Evolutionary conservation across 176 grass and related monocot genomes (phyloP).

Genomic region (Coix lacrymajobi): DNA sequence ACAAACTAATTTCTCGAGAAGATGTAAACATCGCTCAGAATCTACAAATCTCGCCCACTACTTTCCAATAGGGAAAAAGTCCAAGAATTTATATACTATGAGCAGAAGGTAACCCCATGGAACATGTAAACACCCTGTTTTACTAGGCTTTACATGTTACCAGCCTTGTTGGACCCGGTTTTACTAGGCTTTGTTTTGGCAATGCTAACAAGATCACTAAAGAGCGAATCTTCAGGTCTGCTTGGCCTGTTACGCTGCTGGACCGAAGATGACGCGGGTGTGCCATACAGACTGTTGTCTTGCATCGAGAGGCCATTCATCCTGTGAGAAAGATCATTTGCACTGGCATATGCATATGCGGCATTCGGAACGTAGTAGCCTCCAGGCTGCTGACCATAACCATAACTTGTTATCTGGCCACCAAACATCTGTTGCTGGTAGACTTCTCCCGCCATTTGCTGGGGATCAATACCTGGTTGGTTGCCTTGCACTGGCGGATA

Average conservation of each 20-base stretch:
- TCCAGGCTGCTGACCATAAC: slow-evolving; percentile 51
- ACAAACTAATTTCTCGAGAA: slow-evolving; percentile 13
- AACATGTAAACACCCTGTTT: background rate
- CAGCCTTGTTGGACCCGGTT: slow-evolving; percentile 49
- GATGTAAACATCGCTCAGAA: background rate
- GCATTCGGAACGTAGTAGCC: slow-evolving; percentile 46
- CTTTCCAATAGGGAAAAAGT: slow-evolving; percentile 11
- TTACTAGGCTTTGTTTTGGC: slow-evolving; percentile 79
- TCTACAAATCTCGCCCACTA: slow-evolving; percentile 33
- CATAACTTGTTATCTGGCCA: slow-evolving; percentile 48
- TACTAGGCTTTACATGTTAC: slow-evolving; percentile 36
- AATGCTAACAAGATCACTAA: slow-evolving; percentile 92
- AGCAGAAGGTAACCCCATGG: slow-evolving; percentile 9
- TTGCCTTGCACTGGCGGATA: slow-evolving; percentile 45
- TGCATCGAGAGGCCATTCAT: slow-evolving; percentile 76
- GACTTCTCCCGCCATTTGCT: slow-evolving; percentile 51
- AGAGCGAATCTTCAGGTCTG: slow-evolving; percentile 71
- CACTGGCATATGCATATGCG: slow-evolving; percentile 30
- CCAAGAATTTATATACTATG: slow-evolving; percentile 41
- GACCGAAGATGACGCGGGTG: slow-evolving; percentile 26
- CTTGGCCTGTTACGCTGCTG: slow-evolving; percentile 44
- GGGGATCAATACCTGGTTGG: slow-evolving; percentile 40
- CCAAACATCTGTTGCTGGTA: slow-evolving; percentile 64
- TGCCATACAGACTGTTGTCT: slow-evolving; percentile 31
- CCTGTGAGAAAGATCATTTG: slow-evolving; percentile 59